Percentiles rank a stretch among this genome's conserved stretches.
phyloP scores from a whole-genome alignment of 2,329 filamentous ascomycete genomes.

The Scedosporium boydii region DNA sequence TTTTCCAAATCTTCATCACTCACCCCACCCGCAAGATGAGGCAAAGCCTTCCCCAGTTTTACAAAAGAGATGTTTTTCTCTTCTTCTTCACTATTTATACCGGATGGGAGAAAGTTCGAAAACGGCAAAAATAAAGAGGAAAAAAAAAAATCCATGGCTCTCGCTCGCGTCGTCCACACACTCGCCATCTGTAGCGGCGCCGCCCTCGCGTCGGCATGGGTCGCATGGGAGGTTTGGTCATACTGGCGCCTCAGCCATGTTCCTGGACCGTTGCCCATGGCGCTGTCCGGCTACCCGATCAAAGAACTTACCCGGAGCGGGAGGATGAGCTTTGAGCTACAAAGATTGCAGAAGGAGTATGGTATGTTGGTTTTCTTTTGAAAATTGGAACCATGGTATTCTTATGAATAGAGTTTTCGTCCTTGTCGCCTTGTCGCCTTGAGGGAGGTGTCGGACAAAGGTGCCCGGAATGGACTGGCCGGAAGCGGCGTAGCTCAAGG shows the following conservation, averaged over 20 bases:
- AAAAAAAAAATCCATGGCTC: background rate
- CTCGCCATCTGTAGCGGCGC: background rate
- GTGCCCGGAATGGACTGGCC: too few species aligned
- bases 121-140: background rate
- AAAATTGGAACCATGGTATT: background rate
- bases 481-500: background rate
- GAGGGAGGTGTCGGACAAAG: too few species aligned
- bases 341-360: background rate
- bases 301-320: background rate
- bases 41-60: too few species aligned
- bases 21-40: too few species aligned
- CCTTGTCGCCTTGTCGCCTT: too few species aligned
- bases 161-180: background rate
- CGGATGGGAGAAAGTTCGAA: background rate
- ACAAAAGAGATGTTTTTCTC: too few species aligned
- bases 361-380: background rate
- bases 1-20: too few species aligned
- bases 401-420: too few species aligned
- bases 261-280: background rate
- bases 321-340: background rate
- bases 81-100: background rate
- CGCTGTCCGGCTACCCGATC: background rate
- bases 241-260: background rate
- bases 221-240: background rate
- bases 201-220: background rate